These are phyloP conservation scores for Candida germanica DNA, from an alignment of 805 yeast species.

Conservation along the genomic window DNA sequence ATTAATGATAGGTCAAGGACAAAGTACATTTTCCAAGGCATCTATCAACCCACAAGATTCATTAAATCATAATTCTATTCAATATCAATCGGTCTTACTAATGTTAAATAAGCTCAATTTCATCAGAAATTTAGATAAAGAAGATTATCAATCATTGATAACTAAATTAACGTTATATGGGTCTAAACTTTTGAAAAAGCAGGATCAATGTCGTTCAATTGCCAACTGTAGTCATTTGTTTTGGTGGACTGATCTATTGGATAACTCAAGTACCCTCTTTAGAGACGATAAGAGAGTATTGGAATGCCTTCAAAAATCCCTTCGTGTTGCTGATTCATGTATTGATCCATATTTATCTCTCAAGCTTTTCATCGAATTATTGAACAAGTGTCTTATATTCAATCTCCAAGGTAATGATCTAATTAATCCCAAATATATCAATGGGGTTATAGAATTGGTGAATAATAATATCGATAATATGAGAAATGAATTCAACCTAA, in stretches of 20 bases:
- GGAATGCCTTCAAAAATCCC: conserved; percentile 85
- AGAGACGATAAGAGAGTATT: conserved; percentile 67
- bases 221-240: conserved; percentile 86
- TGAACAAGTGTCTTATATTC: conserved; percentile 82
- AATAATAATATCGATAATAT: conserved; percentile 56
- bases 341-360: conserved; percentile 74
- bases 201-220: conserved; percentile 92
- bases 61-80: conserved; percentile 45
- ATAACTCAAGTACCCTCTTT: conserved; percentile 29
- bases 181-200: conserved; percentile 82
- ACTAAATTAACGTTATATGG: conserved; percentile 86
- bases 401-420: conserved; percentile 74
- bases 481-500: conserved; percentile 21
- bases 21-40: conserved; percentile 1
- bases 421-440: conserved; percentile 72
- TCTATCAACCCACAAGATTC: conserved; percentile 34
- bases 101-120: conserved; percentile 46
- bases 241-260: conserved; percentile 74
- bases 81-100: conserved; percentile 46
- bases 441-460: conserved; percentile 82
- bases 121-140: conserved; percentile 48
- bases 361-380: conserved; percentile 84
- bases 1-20: conserved; percentile 24
- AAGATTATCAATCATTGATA: conserved; percentile 76
- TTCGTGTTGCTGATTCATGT: conserved; percentile 91